Evolutionary conservation across 352 stramenopile genomes (phyloP).

Genomic region (Pythium grandisporangium): DNA sequence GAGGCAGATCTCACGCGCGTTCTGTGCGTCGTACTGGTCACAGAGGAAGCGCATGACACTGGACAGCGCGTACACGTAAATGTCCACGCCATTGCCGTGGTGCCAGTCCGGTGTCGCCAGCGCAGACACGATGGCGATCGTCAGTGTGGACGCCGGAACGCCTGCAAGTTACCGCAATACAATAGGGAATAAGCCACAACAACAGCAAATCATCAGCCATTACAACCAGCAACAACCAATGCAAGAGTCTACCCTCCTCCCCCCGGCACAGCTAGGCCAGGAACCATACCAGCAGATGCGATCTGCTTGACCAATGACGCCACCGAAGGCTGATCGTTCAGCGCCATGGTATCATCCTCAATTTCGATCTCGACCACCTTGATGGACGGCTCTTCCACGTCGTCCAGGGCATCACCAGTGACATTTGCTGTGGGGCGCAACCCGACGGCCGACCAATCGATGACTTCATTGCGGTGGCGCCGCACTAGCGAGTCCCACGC

Average conservation of each 20-base stretch:
- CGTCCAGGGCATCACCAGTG: neutral
- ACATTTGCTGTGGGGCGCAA: neutral
- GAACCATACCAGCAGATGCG: conserved; percentile 6
- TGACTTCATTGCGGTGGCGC: conserved; percentile 2
- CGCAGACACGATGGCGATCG: conserved; percentile 9
- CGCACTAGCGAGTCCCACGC: conserved; percentile 4
- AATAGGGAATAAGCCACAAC: too few relatives aligned
- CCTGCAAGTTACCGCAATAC: too few relatives aligned
- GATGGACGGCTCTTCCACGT: neutral
- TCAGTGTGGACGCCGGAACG: too few relatives aligned
- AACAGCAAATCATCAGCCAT: neutral
- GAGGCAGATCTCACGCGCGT: neutral
- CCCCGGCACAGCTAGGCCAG: too few relatives aligned
- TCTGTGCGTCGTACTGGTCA: conserved; percentile 1
- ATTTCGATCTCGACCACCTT: conserved; percentile 15
- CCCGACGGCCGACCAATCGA: conserved; percentile 13
- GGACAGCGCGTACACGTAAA: conserved; percentile 15
- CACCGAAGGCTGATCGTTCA: neutral
- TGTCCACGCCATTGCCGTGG: conserved; percentile 9
- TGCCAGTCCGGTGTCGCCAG: conserved; percentile 8
- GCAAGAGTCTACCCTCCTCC: neutral
- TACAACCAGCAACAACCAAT: conserved; percentile 1
- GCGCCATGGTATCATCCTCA: conserved; percentile 1
- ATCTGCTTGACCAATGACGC: conserved; percentile 8
- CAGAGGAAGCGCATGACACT: conserved; percentile 14